These are phyloP conservation scores for Monosporascus sp. DNA, from an alignment of 2,329 filamentous ascomycete genomes.

Conservation along the genomic window DNA sequence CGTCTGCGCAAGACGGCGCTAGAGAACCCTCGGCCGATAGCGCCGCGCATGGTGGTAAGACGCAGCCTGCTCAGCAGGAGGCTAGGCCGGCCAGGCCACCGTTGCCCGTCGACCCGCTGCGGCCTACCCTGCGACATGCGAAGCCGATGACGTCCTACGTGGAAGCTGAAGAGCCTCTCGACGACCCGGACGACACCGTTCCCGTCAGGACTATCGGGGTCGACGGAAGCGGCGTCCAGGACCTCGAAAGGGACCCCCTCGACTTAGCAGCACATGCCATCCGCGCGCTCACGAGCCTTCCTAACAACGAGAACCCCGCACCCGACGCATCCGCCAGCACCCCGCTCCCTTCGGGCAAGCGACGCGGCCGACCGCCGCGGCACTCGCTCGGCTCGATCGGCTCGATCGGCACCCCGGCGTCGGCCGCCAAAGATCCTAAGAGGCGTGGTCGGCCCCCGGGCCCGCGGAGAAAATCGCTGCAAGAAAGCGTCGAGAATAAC, in stretches of 20 bases:
- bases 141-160: slow-evolving; percentile 47
- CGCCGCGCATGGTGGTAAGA: slow-evolving; percentile 11
- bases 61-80: slow-evolving; percentile 6
- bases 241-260: slow-evolving; percentile 25
- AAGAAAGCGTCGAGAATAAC: slow-evolving; percentile 14
- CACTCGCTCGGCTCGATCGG: not conserved
- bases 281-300: slow-evolving; percentile 21
- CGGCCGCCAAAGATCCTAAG: slow-evolving; percentile 8
- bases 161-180: slow-evolving; percentile 41
- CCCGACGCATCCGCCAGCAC: slow-evolving; percentile 6
- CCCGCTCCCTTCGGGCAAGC: slow-evolving; percentile 19
- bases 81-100: slow-evolving; percentile 14
- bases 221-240: slow-evolving; percentile 2
- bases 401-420: not conserved
- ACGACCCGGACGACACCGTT: slow-evolving; percentile 39
- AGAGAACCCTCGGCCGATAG: slow-evolving; percentile 8
- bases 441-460: slow-evolving; percentile 24
- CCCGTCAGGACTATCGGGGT: slow-evolving; percentile 12
- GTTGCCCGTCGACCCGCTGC: slow-evolving; percentile 36
- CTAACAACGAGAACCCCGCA: slow-evolving; percentile 2
- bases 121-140: slow-evolving; percentile 46
- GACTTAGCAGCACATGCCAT: slow-evolving; percentile 36
- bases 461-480: slow-evolving; percentile 22
- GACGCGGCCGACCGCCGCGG: slow-evolving; percentile 23
- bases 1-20: slow-evolving; percentile 7